Evolutionary conservation across 169 alveolate species (phyloP), one percentile per base, ranked within the genome.

Genomic region (Eimeria sp.): DNA sequence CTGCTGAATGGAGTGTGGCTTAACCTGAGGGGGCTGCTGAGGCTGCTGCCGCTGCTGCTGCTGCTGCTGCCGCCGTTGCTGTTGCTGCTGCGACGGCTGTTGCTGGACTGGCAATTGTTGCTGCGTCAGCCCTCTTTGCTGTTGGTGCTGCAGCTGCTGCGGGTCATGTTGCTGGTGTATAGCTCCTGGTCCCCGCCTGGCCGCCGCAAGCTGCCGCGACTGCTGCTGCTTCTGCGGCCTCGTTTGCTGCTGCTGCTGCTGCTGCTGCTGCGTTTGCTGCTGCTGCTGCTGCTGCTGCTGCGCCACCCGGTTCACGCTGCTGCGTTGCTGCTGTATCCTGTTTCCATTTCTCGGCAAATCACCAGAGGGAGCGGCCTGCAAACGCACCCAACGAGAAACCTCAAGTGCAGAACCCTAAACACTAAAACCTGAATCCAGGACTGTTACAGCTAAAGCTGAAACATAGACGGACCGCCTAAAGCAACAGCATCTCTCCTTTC

Each of bases 271-370:
- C 23, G 10, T 37, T 68, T 68, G 78, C 78, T n/a, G n/a, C n/a
- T n/a, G n/a, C n/a, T 74, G 85, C 85, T 74, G 85, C 83, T 74
- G 83, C 58, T 74, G 83, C 85, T 74, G 85, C 85, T 74, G 58
- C 30, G 8, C 58, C 33, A 2, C 52, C 18, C 14, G 85, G 33
- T 25, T 68, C 46, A 68, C 23, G 46, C 23, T 68, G 40, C 77
- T 68, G 77, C 40, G 77, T 46, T n/a, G 77, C 46, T 68, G 46
- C 46, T 68, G 77, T 46, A 0, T 6, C 77, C 30, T 68, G 46
- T 30, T 68, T 30, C 46, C 23, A 27, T 20, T 46, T 10, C 46
- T 68, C 46, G 77, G 6, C 10, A 23, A 4, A 37, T 37, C 37
- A 40, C 37, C 33, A 74, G 60, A 40, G 85, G 37, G 30, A 14